Percentiles rank a stretch among this genome's conserved stretches.
These are phyloP conservation scores for Golubevia pallescens DNA, from an alignment of 1,284 basidiomycete species.

Conservation along the genomic window DNA sequence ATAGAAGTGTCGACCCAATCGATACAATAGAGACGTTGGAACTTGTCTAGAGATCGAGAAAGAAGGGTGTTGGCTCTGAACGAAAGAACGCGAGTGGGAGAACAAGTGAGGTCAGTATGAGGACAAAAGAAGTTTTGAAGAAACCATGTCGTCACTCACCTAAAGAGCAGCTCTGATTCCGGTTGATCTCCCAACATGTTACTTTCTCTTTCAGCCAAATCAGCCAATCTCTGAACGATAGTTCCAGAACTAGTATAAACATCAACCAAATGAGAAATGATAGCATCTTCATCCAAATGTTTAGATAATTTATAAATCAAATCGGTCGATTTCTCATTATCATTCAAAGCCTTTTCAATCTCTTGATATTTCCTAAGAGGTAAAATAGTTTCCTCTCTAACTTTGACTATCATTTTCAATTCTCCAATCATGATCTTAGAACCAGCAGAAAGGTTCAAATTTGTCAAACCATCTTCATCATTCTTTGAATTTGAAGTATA, in stretches of 20 bases:
- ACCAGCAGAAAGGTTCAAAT: too few relatives aligned
- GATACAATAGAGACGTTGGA: constrained; percentile 32
- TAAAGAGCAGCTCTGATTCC: constrained; percentile 44
- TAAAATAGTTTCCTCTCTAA: constrained; percentile 37
- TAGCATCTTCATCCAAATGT: constrained; percentile 30
- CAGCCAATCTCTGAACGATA: constrained; percentile 28
- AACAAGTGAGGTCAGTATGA: neutral
- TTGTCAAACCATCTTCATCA: too few relatives aligned
- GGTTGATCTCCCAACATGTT: constrained; percentile 22
- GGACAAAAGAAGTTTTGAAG: neutral
- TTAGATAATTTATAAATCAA: constrained; percentile 26
- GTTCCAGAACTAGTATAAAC: constrained; percentile 39
- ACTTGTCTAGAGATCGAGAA: constrained; percentile 43
- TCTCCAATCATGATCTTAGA: constrained; percentile 29
- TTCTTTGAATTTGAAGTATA: too few relatives aligned
- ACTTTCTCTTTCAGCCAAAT: constrained; percentile 34
- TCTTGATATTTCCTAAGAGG: constrained; percentile 34
- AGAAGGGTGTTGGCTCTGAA: constrained; percentile 37
- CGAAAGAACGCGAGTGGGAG: neutral
- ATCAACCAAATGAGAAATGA: constrained; percentile 36
- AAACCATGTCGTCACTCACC: constrained; percentile 5
- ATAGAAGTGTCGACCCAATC: constrained; percentile 45
- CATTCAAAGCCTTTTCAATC: constrained; percentile 24
- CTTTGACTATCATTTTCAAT: constrained; percentile 25
- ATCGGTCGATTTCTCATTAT: constrained; percentile 10